Evolutionary conservation across 352 stramenopile species (phyloP), one percentile per base, ranked within the genome.

Genomic region (Phytophthora boehmeriae): DNA sequence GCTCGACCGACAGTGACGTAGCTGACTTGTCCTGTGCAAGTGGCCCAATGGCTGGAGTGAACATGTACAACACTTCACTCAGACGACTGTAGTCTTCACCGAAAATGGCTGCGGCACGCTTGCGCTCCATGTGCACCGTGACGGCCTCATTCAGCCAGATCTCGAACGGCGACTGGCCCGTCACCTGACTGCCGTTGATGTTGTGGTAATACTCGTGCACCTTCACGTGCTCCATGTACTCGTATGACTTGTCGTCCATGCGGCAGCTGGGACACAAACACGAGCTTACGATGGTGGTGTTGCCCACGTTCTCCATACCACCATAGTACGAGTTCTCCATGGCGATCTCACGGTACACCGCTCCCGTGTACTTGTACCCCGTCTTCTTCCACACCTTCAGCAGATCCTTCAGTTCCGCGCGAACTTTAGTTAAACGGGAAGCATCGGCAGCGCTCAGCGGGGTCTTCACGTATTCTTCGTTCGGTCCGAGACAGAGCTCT

Each of bases 251-350:
- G 65, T 92, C 83, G 42, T 87, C 79, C 80, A 92, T 90, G 58
- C 80, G 79, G 63, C 78, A 88, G 50, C 78, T 90, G 5, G 83
- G 83, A 51, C 78, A 89, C 53, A 92, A 49, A 34, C 80, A 89
- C 38, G 83, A 84, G 62, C 76, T 88, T 30, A 92, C 80, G 51
- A 92, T 92, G 25, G 83, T 92, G 25, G 83, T 92, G 74, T 92
- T 92, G 53, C 83, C 83, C 11, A 92, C 83, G 59, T 92, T 92
- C 54, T 92, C 83, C 83, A 92, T 92, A 20, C 83, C 83, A 1
- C 83, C 83, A 53, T 92, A 92, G 71, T 92, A 89, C 54, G 80
- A 90, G 65, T 92, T 92, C 67, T 92, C 83, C 83, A 92, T 92
- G 4, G 77, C 83, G 50, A 92, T 92, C 64, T 92, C 83, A 36